Conservation (phyloP, 306 rosid species). For the Prunus armeniaca region DNA sequence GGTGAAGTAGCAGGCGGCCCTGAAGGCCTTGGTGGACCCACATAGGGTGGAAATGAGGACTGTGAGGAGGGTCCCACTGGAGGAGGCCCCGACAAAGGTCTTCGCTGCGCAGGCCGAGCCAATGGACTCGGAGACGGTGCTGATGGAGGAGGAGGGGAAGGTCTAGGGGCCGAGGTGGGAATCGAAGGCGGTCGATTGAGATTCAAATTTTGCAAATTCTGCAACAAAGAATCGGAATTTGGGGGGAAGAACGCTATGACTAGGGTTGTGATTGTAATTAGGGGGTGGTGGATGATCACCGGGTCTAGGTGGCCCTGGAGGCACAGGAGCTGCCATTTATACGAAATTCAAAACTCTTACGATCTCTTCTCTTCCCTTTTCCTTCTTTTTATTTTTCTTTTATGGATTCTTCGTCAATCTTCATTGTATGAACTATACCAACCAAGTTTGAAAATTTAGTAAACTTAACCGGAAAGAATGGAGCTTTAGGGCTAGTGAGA, state of each 20-base stretch:
- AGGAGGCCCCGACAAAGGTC: conserved; percentile 29
- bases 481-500: background rate
- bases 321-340: conserved; percentile 78
- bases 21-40: conserved; percentile 27
- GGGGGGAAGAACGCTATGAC: conserved; percentile 11
- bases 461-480: background rate
- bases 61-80: conserved; percentile 44
- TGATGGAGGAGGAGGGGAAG: conserved; percentile 54
- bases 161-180: conserved; percentile 57
- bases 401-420: background rate
- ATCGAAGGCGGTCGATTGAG: conserved; percentile 68
- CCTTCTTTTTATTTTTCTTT: background rate
- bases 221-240: conserved; percentile 48
- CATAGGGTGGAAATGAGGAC: conserved; percentile 20
- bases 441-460: background rate
- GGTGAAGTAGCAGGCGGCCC: conserved; percentile 44
- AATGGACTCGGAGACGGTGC: conserved; percentile 45
- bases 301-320: conserved; percentile 89
- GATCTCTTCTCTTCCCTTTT: background rate
- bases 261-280: conserved; percentile 47
- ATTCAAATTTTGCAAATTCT: conserved; percentile 63
- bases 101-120: conserved; percentile 56
- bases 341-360: conserved; percentile 19
- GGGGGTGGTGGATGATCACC: conserved; percentile 42
- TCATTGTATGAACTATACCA: background rate